A percentile compares a stretch with the other conserved stretches of the same genome.
phyloP scores from a whole-genome alignment of 495 filamentous ascomycete genomes.

The Lasiosphaeris hirsuta region DNA sequence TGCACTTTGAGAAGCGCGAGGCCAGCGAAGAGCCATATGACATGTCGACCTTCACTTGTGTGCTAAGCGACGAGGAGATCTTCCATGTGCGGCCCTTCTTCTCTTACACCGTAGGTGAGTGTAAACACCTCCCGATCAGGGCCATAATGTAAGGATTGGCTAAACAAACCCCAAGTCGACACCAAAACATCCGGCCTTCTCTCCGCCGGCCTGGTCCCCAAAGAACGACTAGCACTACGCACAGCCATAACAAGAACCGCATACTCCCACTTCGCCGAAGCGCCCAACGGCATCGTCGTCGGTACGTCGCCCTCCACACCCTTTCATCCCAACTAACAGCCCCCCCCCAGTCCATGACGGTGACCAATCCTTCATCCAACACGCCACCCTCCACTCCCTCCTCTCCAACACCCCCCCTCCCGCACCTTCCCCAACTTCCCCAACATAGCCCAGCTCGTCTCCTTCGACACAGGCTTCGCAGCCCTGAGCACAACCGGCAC shows the following conservation, averaged over 20 bases:
- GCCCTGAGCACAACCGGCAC: constrained; percentile 45
- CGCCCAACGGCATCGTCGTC: constrained; percentile 26
- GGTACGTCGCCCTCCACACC: constrained; percentile 6
- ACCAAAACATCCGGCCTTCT: constrained; percentile 1
- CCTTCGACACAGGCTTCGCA: constrained; percentile 51
- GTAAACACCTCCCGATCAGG: neutral
- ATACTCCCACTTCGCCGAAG: constrained; percentile 18
- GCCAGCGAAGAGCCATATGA: constrained; percentile 35
- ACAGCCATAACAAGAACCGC: constrained; percentile 2
- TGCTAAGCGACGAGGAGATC: constrained; percentile 35
- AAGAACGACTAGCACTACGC: constrained; percentile 11
- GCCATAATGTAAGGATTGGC: no score
- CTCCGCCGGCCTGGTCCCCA: constrained; percentile 17
- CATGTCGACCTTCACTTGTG: constrained; percentile 33
- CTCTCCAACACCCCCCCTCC: constrained; percentile 8
- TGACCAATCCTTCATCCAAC: constrained; percentile 21
- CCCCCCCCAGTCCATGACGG: constrained; percentile 18
- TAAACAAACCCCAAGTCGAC: constrained; percentile 8
- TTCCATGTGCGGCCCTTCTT: constrained; percentile 22
- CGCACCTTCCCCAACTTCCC: constrained; percentile 10
- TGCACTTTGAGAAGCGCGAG: constrained; percentile 29
- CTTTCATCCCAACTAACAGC: neutral
- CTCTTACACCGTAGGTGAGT: constrained; percentile 42
- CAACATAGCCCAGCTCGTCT: constrained; percentile 42
- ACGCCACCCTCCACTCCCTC: constrained; percentile 21